A percentile compares a stretch with the other conserved stretches of the same genome.
These are phyloP conservation scores for Pyrenophora tritici-repentis DNA, from an alignment of 2,329 filamentous ascomycete genomes.

Conservation along the genomic window DNA sequence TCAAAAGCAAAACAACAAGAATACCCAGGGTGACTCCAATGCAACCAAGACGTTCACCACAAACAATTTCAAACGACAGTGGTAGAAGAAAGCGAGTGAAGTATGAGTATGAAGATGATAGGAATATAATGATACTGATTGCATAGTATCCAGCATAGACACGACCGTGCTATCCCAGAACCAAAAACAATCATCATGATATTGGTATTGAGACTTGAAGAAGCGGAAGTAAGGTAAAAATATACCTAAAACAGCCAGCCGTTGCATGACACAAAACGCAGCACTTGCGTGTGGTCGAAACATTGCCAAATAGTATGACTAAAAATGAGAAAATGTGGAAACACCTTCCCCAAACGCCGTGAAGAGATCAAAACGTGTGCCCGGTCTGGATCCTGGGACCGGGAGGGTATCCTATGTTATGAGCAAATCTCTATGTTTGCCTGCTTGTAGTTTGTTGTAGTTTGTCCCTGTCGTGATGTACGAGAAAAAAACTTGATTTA, in stretches of 20 bases:
- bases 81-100: neutral
- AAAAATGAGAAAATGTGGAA: neutral
- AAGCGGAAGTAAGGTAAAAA: neutral
- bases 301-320: neutral
- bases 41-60: too few relatives aligned
- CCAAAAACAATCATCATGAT: too few relatives aligned
- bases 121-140: too few relatives aligned
- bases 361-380: neutral
- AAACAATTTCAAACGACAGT: neutral
- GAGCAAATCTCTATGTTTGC: slow-evolving; percentile 3
- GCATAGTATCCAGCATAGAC: too few relatives aligned
- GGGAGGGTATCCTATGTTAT: slow-evolving; percentile 9
- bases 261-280: slow-evolving; percentile 8
- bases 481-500: too few relatives aligned
- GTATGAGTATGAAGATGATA: neutral
- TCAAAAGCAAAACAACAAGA: too few relatives aligned
- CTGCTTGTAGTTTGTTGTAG: neutral
- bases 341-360: slow-evolving; percentile 5
- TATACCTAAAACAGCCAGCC: neutral
- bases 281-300: slow-evolving; percentile 13
- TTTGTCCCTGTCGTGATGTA: neutral
- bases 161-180: too few relatives aligned
- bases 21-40: too few relatives aligned
- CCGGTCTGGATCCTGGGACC: slow-evolving; percentile 2
- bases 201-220: too few relatives aligned